Conservation (phyloP, 2,329 filamentous ascomycete species). For the Blumeria hordei region DNA sequence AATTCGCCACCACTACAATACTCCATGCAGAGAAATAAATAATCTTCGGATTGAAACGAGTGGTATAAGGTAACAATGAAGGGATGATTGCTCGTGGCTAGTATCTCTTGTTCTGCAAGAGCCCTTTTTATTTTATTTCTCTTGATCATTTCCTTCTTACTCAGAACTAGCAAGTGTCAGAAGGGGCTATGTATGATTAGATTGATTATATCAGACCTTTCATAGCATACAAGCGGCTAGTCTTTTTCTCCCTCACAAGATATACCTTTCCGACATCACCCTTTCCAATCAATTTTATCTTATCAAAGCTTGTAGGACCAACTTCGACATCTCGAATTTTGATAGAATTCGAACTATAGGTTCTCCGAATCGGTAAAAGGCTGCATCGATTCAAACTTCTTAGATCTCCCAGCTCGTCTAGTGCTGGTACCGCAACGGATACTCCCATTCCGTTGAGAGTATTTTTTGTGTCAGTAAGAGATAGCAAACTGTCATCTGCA, state of each 20-base stretch:
- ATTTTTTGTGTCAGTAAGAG: slow-evolving; percentile 22
- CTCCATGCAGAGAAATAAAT: slow-evolving; percentile 98
- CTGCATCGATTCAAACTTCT: slow-evolving; percentile 42
- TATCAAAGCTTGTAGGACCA: slow-evolving; percentile 86
- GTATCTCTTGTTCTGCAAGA: slow-evolving; percentile 87
- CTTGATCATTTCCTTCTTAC: slow-evolving; percentile 99
- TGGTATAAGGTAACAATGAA: slow-evolving; percentile 98
- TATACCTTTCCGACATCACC: slow-evolving; percentile 98
- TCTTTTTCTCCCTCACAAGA: slow-evolving; percentile 94
- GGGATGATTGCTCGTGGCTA: slow-evolving; percentile 94
- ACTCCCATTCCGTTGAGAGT: slow-evolving; percentile 9
- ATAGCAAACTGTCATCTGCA: slow-evolving; percentile 24
- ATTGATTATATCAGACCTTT: slow-evolving; percentile 40
- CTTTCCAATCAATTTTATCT: slow-evolving; percentile 98
- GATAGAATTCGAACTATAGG: slow-evolving; percentile 97
- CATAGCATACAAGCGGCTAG: slow-evolving; percentile 85
- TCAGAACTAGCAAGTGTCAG: slow-evolving; percentile 42
- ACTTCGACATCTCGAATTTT: slow-evolving; percentile 96
- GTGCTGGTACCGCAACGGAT: slow-evolving; percentile 18
- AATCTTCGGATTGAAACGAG: slow-evolving; percentile 96
- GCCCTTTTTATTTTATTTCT: slow-evolving; percentile 99
- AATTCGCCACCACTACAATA: slow-evolving; percentile 98
- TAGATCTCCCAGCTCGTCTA: slow-evolving; percentile 33
- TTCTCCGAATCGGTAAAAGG: slow-evolving; percentile 62
- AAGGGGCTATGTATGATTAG: not conserved